These are phyloP conservation scores for Beta corolliflora DNA, from an alignment of 179 eudicot genomes.

Conservation along the genomic window DNA sequence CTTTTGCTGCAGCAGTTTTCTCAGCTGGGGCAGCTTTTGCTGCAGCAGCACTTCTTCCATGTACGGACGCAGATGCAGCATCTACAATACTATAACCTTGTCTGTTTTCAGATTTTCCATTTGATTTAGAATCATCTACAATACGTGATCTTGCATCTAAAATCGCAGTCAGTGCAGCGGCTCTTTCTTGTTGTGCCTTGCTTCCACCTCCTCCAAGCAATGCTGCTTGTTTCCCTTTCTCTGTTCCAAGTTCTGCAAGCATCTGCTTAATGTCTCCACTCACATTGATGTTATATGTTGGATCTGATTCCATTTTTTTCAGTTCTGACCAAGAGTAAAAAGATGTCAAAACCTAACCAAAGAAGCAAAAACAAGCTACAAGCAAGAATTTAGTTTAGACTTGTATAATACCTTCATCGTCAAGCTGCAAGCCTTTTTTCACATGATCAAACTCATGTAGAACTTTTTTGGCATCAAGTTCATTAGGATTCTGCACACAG, in stretches of 20 bases:
- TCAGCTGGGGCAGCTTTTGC: slow-evolving; percentile 82
- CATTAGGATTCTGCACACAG: slow-evolving; percentile 79
- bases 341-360: neutral
- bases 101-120: slow-evolving; percentile 51
- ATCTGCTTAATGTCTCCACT: slow-evolving; percentile 91
- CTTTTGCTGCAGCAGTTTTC: slow-evolving; percentile 99
- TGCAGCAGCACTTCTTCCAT: slow-evolving; percentile 97
- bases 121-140: slow-evolving; percentile 60
- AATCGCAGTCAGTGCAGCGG: slow-evolving; percentile 77
- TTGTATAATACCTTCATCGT: slow-evolving; percentile 77
- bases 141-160: slow-evolving; percentile 90
- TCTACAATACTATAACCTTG: slow-evolving; percentile 80
- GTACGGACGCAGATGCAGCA: slow-evolving; percentile 99
- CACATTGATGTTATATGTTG: slow-evolving; percentile 80
- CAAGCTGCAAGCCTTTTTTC: slow-evolving; percentile 78
- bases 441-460: slow-evolving; percentile 89
- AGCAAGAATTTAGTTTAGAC: neutral
- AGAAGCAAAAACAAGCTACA: slow-evolving; percentile 6
- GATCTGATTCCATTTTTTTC: slow-evolving; percentile 77
- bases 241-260: slow-evolving; percentile 97
- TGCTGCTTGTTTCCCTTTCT: slow-evolving; percentile 79
- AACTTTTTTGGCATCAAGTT: slow-evolving; percentile 66
- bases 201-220: slow-evolving; percentile 94
- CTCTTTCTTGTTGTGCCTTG: slow-evolving; percentile 92
- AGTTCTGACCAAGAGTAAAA: slow-evolving; percentile 45